Conservation (phyloP, 768 basidiomycete genomes). For the Plicaturopsis crispa region DNA sequence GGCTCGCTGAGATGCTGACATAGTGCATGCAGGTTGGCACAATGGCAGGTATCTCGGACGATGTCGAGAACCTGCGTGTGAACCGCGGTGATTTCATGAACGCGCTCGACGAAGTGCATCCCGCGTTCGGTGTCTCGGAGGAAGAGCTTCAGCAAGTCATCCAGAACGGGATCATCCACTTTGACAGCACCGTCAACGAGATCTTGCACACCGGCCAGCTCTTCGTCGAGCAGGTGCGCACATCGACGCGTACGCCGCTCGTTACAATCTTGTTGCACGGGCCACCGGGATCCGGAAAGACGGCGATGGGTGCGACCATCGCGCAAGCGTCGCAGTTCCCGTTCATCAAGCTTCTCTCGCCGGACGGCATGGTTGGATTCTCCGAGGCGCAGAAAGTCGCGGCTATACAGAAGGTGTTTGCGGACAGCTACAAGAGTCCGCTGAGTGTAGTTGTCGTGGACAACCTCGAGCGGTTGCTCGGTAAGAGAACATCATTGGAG, state of each 20-base stretch:
- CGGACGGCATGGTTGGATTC: slow-evolving; percentile 95
- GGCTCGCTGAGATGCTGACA: no score
- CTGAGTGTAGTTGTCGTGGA: slow-evolving; percentile 95
- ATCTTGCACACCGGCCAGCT: slow-evolving; percentile 80
- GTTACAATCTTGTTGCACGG: slow-evolving; percentile 90
- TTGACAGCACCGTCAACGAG: slow-evolving; percentile 64
- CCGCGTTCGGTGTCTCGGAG: slow-evolving; percentile 96
- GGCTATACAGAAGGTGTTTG: slow-evolving; percentile 87
- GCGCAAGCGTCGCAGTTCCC: slow-evolving; percentile 92
- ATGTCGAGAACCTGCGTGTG: slow-evolving; percentile 89
- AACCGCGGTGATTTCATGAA: slow-evolving; percentile 80
- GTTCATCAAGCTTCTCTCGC: slow-evolving; percentile 95
- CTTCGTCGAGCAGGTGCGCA: slow-evolving; percentile 90
- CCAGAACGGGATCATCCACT: slow-evolving; percentile 95
- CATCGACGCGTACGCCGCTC: slow-evolving; percentile 83
- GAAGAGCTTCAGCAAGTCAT: slow-evolving; percentile 91
- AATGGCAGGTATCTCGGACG: slow-evolving; percentile 92
- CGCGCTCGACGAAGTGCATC: slow-evolving; percentile 90
- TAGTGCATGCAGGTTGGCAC: slow-evolving; percentile 61
- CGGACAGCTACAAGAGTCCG: slow-evolving; percentile 96
- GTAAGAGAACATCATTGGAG: slow-evolving; percentile 32
- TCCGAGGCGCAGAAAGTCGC: slow-evolving; percentile 89
- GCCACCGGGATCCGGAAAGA: slow-evolving; percentile 88
- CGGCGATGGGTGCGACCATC: slow-evolving; percentile 89
- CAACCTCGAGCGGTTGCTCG: slow-evolving; percentile 86